Evolutionary conservation across 2,329 filamentous ascomycete genomes (phyloP).

Genomic region (Verticillium tricorpus): DNA sequence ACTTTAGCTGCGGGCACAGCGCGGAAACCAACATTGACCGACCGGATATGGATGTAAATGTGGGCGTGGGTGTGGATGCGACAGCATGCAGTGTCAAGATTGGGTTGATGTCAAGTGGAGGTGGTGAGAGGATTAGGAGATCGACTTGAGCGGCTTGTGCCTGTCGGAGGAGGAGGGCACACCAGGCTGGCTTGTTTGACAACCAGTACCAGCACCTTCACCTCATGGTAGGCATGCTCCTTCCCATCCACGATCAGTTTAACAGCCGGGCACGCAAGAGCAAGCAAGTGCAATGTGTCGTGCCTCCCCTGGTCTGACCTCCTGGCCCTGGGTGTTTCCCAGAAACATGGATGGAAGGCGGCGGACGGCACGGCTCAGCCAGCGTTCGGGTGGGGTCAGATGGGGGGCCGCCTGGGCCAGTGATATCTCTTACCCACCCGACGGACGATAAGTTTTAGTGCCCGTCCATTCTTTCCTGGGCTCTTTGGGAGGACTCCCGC

Average conservation of each 20-base stretch:
- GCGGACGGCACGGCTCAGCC: neutral
- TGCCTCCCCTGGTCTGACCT: neutral
- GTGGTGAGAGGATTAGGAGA: neutral
- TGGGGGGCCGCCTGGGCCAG: neutral
- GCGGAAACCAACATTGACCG: neutral
- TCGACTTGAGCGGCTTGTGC: neutral
- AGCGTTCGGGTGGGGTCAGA: neutral
- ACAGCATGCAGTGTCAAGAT: neutral
- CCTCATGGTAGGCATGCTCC: neutral
- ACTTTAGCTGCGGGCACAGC: too few relatives aligned
- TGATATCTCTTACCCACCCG: neutral
- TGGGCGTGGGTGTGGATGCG: neutral
- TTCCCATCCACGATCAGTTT: too few relatives aligned
- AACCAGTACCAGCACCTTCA: neutral
- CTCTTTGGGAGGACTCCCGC: conserved; percentile 2
- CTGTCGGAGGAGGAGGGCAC: neutral
- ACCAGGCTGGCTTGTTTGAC: neutral
- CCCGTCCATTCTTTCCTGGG: conserved; percentile 5
- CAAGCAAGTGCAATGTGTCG: neutral
- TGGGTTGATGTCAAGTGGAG: neutral
- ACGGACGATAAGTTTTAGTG: conserved; percentile 4
- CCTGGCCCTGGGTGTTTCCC: neutral
- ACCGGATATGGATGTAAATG: neutral
- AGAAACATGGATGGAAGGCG: conserved; percentile 1
- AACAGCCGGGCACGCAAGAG: neutral